These are phyloP conservation scores for Fusarium secorum DNA, from an alignment of 2,329 filamentous ascomycete genomes.

Conservation along the genomic window DNA sequence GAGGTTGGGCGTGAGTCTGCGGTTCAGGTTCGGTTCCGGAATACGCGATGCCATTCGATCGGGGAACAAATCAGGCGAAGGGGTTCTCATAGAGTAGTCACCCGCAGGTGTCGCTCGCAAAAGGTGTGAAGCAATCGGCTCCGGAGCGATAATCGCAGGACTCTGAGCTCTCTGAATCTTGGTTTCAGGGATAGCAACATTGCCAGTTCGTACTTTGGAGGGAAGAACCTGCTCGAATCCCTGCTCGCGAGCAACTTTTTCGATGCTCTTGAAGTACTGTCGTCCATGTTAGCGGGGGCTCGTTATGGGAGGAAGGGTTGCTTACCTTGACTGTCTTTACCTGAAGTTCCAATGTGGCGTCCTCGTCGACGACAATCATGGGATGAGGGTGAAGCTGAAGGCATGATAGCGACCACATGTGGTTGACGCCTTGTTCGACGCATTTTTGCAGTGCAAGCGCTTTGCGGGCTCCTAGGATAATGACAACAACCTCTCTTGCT, in stretches of 20 bases:
- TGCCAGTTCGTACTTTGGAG: constrained; percentile 63
- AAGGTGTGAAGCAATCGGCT: constrained; percentile 64
- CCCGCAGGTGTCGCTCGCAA: constrained; percentile 63
- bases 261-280: constrained; percentile 76
- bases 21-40: constrained; percentile 55
- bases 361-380: constrained; percentile 84
- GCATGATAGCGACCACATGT: constrained; percentile 89
- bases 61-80: constrained; percentile 67
- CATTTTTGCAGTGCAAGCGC: constrained; percentile 80
- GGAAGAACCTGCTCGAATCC: constrained; percentile 67
- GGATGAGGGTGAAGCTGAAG: constrained; percentile 83
- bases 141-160: constrained; percentile 59
- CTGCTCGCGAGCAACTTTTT: constrained; percentile 66
- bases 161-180: constrained; percentile 55
- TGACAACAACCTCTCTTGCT: constrained; percentile 81
- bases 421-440: constrained; percentile 82
- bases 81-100: constrained; percentile 63
- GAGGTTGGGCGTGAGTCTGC: constrained; percentile 56
- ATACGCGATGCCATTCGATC: constrained; percentile 69
- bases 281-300: neutral
- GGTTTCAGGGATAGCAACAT: constrained; percentile 50
- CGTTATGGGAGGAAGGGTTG: neutral
- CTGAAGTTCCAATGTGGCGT: constrained; percentile 75
- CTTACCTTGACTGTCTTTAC: constrained; percentile 74
- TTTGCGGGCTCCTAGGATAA: constrained; percentile 84